Conservation (phyloP, 2,329 filamentous ascomycete species). For the Talaromyces sp. region DNA sequence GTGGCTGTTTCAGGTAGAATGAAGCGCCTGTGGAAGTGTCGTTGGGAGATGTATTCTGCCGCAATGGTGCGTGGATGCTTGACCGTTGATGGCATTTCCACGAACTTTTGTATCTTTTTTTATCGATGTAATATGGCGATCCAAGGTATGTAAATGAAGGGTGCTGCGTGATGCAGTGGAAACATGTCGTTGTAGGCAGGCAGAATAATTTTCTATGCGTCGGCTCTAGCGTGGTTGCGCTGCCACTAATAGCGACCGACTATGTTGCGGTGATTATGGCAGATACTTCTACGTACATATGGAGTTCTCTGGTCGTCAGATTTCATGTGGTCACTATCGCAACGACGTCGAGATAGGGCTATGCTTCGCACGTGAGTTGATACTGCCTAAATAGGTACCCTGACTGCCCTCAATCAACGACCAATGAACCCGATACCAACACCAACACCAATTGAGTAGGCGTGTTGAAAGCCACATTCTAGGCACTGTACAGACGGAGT, state of each 20-base stretch:
- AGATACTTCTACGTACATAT: not conserved
- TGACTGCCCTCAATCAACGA: not conserved
- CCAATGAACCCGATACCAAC: not conserved
- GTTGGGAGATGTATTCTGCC: slow-evolving; percentile 20
- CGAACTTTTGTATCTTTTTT: not conserved
- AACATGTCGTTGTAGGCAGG: not conserved
- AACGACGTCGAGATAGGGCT: not conserved
- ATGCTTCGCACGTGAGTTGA: not conserved
- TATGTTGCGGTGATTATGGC: not conserved
- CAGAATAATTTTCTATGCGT: not conserved
- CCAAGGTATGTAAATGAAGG: not conserved
- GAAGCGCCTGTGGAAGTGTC: slow-evolving; percentile 25
- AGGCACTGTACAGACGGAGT: not conserved
- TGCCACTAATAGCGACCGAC: not conserved
- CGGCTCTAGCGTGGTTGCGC: not conserved
- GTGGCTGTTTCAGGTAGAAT: slow-evolving; percentile 19
- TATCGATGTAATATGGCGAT: not conserved
- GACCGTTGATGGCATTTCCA: not conserved
- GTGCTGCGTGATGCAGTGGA: not conserved
- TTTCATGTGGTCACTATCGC: not conserved
- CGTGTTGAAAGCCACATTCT: not conserved
- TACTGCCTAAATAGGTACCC: not conserved
- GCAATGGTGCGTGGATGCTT: not conserved
- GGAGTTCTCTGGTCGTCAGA: not conserved
- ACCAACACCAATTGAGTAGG: not conserved